Percentiles rank a stretch among this genome's conserved stretches.
Conservation (phyloP, 176 grass and related monocot genomes). For the Carex kokanica region DNA sequence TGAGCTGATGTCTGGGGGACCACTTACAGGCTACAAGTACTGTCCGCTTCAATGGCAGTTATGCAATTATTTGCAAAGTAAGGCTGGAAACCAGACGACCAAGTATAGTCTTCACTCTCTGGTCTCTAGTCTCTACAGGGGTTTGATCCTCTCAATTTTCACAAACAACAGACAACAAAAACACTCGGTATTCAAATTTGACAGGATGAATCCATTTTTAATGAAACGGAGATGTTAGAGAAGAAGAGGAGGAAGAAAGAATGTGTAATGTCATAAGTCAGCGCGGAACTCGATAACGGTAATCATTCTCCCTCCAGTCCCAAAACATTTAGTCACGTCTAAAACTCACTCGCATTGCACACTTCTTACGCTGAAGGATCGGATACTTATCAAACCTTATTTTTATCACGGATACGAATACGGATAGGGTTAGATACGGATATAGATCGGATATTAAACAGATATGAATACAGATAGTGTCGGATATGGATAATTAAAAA, state of each 20-base stretch:
- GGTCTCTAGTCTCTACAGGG: too few relatives aligned
- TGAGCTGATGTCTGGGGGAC: not conserved
- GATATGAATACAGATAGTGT: too few relatives aligned
- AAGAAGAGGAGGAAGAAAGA: not conserved
- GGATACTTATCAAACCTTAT: too few relatives aligned
- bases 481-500: too few relatives aligned
- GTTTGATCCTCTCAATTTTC: not conserved
- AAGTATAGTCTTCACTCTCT: not conserved
- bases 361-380: not conserved
- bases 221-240: not conserved
- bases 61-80: not conserved
- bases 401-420: too few relatives aligned
- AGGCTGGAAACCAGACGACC: conserved; percentile 8
- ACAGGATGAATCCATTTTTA: not conserved
- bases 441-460: too few relatives aligned
- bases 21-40: not conserved
- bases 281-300: conserved; percentile 24
- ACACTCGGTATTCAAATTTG: not conserved
- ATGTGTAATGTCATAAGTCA: conserved; percentile 3
- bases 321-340: not conserved
- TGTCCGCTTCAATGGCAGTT: not conserved
- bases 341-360: not conserved
- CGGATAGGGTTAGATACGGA: too few relatives aligned
- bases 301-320: conserved; percentile 1
- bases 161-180: not conserved